A percentile compares a stretch with the other conserved stretches of the same genome.
phyloP scores from a whole-genome alignment of 371 early-diverging fungal species.

The Entomophthora muscae region DNA sequence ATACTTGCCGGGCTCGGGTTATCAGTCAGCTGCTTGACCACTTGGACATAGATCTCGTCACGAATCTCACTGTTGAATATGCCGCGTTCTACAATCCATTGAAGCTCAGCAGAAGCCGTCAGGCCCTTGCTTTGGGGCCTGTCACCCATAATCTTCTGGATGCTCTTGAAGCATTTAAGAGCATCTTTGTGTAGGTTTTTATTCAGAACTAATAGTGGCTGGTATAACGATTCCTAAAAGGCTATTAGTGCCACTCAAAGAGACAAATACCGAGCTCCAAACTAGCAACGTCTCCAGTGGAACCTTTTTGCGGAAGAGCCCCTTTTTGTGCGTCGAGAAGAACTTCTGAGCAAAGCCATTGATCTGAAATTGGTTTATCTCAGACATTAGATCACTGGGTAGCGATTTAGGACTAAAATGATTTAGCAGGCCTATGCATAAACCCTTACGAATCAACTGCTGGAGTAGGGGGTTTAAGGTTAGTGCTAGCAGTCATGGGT shows the following conservation, averaged over 20 bases:
- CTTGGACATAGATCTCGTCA: constrained; percentile 88
- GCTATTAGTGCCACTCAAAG: background rate
- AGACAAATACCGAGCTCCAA: constrained; percentile 16
- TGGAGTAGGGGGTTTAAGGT: background rate
- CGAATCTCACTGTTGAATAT: constrained; percentile 59
- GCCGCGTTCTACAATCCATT: constrained; percentile 53
- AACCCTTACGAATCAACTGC: too few species aligned
- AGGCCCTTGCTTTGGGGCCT: constrained; percentile 19
- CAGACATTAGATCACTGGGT: constrained; percentile 41
- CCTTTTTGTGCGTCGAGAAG: constrained; percentile 77
- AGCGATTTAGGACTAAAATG: constrained; percentile 13
- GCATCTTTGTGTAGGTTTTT: constrained; percentile 70
- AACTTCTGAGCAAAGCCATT: constrained; percentile 84
- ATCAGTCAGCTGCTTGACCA: constrained; percentile 72
- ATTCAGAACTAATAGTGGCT: constrained; percentile 63
- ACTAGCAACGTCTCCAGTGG: constrained; percentile 74
- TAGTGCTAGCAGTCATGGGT: background rate
- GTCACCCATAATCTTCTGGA: constrained; percentile 77
- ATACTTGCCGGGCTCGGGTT: constrained; percentile 35
- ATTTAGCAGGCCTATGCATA: background rate
- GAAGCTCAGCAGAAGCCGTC: constrained; percentile 27
- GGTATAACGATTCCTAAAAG: constrained; percentile 41
- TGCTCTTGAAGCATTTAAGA: constrained; percentile 55
- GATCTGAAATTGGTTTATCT: constrained; percentile 67
- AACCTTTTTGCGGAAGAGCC: constrained; percentile 64